phyloP scores from a whole-genome alignment of 1,139 yeast species.

The Pichia sorboxylosa region DNA sequence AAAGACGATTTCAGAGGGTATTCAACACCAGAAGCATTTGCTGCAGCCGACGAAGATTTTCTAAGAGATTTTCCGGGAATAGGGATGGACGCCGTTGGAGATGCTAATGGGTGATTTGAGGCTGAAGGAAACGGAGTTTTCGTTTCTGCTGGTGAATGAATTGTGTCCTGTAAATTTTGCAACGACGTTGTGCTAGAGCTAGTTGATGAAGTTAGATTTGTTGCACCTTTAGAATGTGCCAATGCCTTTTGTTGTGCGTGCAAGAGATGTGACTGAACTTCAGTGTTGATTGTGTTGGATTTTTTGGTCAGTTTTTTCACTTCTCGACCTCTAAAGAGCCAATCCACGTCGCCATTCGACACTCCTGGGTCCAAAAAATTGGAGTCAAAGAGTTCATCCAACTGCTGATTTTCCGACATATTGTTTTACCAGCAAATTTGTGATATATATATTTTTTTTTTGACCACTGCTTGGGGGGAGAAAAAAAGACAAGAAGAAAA shows the following conservation, averaged over 20 bases:
- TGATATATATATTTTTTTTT: too few species aligned
- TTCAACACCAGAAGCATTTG: too few species aligned
- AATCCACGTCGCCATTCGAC: constrained; percentile 63
- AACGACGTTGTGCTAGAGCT: background rate
- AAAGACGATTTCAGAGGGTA: constrained; percentile 13
- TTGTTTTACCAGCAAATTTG: too few species aligned
- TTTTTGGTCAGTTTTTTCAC: constrained; percentile 42
- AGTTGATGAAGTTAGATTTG: background rate
- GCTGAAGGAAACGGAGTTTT: too few species aligned
- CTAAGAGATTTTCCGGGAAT: background rate
- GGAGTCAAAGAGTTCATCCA: constrained; percentile 1
- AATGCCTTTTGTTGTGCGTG: constrained; percentile 19
- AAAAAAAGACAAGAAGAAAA: too few species aligned
- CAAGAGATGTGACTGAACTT: constrained; percentile 20
- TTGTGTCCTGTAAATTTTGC: too few species aligned
- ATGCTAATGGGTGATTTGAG: too few species aligned
- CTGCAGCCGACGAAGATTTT: background rate
- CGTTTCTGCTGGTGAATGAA: too few species aligned
- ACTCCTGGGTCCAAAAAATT: constrained; percentile 34
- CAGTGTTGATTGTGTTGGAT: constrained; percentile 21
- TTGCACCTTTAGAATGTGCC: constrained; percentile 7
- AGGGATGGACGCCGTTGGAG: too few species aligned
- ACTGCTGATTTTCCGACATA: background rate
- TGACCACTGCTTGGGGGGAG: too few species aligned
- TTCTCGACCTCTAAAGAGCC: constrained; percentile 59